phyloP scores from a whole-genome alignment of 108 stramenopile species.

The Conticribra guillardii region DNA sequence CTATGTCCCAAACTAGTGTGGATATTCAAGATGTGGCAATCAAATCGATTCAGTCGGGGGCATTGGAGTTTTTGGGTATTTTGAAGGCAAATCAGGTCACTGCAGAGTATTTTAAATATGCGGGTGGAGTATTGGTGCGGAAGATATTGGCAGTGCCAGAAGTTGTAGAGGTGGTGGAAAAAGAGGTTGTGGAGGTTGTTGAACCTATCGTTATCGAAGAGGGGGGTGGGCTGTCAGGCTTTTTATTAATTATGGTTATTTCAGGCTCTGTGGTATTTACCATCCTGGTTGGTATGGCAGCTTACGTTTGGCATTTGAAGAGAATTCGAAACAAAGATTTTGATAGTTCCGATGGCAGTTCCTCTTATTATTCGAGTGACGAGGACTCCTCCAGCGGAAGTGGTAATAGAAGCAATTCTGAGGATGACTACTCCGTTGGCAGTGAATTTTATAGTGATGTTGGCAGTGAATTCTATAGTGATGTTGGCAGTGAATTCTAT shows the following conservation, averaged over 20 bases:
- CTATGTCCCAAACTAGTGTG: neutral
- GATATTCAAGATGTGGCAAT: neutral
- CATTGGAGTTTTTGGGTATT: neutral
- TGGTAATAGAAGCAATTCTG: neutral
- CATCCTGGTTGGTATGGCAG: neutral
- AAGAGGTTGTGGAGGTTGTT: neutral
- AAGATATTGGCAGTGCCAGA: neutral
- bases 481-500: neutral
- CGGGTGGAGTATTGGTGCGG: neutral
- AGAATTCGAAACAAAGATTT: neutral
- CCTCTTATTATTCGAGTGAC: slow-evolving; percentile 2
- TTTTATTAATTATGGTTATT: neutral
- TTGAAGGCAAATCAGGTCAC: neutral
- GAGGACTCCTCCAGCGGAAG: neutral
- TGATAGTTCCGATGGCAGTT: too few species aligned
- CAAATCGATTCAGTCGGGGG: neutral
- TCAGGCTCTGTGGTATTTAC: neutral
- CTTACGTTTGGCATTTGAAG: neutral
- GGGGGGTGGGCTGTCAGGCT: neutral
- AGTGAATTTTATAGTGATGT: too few species aligned
- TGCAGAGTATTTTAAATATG: neutral
- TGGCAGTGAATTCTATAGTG: too few species aligned
- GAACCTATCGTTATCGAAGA: neutral
- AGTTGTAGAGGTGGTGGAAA: neutral
- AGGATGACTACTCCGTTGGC: neutral